Percentiles rank a stretch among this genome's conserved stretches.
Conservation (phyloP, 768 basidiomycete species). For the Leccinum rimulosum region DNA sequence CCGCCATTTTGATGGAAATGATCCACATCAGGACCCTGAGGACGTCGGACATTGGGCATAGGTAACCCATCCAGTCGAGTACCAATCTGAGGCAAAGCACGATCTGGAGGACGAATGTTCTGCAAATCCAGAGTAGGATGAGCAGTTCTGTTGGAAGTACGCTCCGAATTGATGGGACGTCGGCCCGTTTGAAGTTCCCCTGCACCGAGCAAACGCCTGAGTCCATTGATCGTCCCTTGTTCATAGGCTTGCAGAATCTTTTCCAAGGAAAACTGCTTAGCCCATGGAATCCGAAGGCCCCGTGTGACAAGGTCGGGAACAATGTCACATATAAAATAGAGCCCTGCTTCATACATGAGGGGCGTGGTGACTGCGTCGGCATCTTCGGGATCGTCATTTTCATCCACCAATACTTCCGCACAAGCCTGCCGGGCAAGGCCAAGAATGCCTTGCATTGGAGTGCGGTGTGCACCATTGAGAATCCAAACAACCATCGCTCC, state of each 20-base stretch:
- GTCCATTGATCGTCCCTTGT: not conserved
- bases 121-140: not conserved
- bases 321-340: conserved; percentile 2
- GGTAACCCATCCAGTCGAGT: not conserved
- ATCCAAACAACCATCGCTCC: conserved; percentile 7
- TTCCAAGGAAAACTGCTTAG: not conserved
- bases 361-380: not conserved
- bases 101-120: not conserved
- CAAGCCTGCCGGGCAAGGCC: not conserved
- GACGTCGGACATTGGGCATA: not conserved
- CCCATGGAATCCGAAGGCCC: not conserved
- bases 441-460: not conserved
- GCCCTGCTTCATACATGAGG: conserved; percentile 9
- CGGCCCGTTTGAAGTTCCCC: not conserved
- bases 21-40: conserved; percentile 5
- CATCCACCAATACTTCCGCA: not conserved
- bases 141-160: not conserved
- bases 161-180: not conserved
- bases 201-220: not conserved
- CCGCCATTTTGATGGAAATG: conserved; percentile 2
- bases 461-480: not conserved
- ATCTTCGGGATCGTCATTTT: not conserved
- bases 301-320: not conserved
- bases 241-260: not conserved
- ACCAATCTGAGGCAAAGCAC: not conserved